Conservation (phyloP, 768 basidiomycete genomes). For the Lactarius hengduanensis region DNA sequence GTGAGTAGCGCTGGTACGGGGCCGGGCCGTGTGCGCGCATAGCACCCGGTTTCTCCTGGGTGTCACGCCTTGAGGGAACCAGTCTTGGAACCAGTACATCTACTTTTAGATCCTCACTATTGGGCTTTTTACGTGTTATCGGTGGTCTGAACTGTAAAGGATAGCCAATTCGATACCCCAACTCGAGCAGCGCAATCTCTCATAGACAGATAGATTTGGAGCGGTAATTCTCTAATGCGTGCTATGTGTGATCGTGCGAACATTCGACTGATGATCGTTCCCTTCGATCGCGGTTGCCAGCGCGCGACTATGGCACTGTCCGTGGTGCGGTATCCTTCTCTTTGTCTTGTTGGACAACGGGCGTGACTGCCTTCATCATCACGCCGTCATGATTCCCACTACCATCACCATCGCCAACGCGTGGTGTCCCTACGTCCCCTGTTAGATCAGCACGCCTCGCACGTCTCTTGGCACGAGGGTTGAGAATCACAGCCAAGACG, state of each 20-base stretch:
- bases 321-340: neutral
- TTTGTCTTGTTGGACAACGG: conserved; percentile 12
- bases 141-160: conserved; percentile 17
- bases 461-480: conserved; percentile 49
- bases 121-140: conserved; percentile 4
- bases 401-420: neutral
- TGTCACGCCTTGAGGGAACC: neutral
- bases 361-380: neutral
- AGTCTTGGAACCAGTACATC: conserved; percentile 1
- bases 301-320: neutral
- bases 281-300: neutral
- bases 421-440: neutral
- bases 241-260: neutral
- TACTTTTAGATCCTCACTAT: conserved; percentile 19
- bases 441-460: neutral
- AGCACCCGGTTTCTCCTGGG: no score
- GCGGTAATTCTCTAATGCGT: neutral
- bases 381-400: conserved; percentile 17
- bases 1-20: conserved; percentile 16
- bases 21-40: conserved; percentile 12
- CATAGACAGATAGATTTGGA: neutral
- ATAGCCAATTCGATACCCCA: conserved; percentile 11
- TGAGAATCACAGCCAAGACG: conserved; percentile 60
- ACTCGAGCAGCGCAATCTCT: neutral
- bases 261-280: neutral